Evolutionary conservation across 2,329 filamentous ascomycete species (phyloP), one percentile per base, ranked within the genome.

Genomic region (Fusarium bactridioides): DNA sequence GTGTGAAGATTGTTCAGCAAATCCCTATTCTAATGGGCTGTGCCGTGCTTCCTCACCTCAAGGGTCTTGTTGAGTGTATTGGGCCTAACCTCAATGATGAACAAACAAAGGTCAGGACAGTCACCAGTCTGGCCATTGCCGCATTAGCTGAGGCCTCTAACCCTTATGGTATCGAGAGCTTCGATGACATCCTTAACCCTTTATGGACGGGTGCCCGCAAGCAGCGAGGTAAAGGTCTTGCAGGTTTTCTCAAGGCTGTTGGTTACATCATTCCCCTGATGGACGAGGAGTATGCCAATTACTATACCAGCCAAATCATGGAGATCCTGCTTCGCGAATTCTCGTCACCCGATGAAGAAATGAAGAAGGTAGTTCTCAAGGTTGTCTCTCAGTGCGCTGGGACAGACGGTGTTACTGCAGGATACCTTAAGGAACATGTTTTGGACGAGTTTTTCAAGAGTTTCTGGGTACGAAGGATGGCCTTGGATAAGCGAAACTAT

Each of bases 281-380:
- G 96, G 96, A 99, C 84, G 96, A 99, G 83, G 96, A 99, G 80
- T 98, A 98, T 81, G 95, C 96, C 83, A 98, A 98, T 81, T 99
- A 99, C 84, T 99, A 99, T 79, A 98, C 96, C 13, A 94, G 91
- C 75, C 95, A 99, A 82, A 98, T 99, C 78, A 98, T 99, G 95
- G 96, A 98, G 82, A 98, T 98, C 78, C 85, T 99, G 19, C 89
- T 98, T 35, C 91, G 96, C 77, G 96, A 99, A 80, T 99, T 99
- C 79, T 93, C 94, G 11, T 98, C 95, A 2, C 96, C 96, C 0
- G 96, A 99, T 74, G 96, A 99, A 82, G 96, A 99, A 83, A 99
- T 99, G 96, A 99, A 98, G 85, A 99, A 99, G 85, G 96, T 99
- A 3, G 96, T 99, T 12, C 85, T 99, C 65, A 98, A 98, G 83